Conservation (phyloP, 23 red algal species). For the Chondrus crispus region DNA sequence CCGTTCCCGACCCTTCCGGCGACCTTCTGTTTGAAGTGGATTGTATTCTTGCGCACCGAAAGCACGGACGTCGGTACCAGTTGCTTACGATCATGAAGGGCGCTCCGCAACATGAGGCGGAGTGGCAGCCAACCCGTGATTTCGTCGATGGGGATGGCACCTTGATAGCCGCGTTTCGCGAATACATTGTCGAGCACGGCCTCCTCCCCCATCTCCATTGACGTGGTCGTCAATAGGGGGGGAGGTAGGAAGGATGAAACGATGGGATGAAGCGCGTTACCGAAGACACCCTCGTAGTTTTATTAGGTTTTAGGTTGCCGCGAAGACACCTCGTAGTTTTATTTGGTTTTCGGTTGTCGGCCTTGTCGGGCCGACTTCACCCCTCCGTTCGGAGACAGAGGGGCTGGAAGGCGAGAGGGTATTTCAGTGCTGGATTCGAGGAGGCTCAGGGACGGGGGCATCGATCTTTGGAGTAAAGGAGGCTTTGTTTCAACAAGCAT, state of each 20-base stretch:
- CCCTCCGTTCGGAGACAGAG: too few species aligned
- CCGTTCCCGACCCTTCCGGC: background rate
- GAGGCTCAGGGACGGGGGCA: too few species aligned
- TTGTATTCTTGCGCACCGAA: background rate
- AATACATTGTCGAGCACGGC: background rate
- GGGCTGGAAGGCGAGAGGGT: too few species aligned
- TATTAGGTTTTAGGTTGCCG: too few species aligned
- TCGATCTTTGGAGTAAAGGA: too few species aligned
- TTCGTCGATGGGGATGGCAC: background rate
- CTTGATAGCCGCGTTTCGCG: background rate
- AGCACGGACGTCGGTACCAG: background rate
- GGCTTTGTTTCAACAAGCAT: too few species aligned
- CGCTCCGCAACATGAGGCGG: background rate
- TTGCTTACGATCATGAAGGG: background rate
- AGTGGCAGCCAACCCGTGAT: background rate
- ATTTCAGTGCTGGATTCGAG: too few species aligned
- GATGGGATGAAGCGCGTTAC: too few species aligned
- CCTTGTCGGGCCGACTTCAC: too few species aligned
- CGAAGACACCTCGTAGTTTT: too few species aligned
- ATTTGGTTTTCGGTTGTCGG: too few species aligned
- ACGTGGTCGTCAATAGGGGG: background rate
- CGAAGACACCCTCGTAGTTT: too few species aligned
- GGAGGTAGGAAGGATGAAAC: background rate
- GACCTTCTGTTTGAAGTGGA: background rate
- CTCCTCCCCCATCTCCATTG: background rate